Percentiles rank a stretch among this genome's conserved stretches.
Evolutionary conservation across 306 rosid species (phyloP).

Genomic region (Lablab purpureus): DNA sequence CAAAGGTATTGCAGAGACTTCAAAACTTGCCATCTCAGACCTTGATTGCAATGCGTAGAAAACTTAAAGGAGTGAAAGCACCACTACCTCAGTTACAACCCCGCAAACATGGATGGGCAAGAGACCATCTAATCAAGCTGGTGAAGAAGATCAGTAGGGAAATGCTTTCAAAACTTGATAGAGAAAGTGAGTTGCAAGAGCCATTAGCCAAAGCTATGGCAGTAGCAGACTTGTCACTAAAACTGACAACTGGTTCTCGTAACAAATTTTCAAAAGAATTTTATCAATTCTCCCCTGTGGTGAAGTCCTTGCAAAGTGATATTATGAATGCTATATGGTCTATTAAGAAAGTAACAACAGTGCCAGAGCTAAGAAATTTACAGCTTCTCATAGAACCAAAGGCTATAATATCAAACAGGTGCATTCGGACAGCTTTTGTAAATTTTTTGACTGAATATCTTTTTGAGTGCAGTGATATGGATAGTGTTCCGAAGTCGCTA

Average conservation of each 20-base stretch:
- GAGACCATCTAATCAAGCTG: slow-evolving; percentile 49
- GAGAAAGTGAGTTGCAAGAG: slow-evolving; percentile 62
- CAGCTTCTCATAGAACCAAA: slow-evolving; percentile 69
- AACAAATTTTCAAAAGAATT: slow-evolving; percentile 55
- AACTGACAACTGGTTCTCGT: slow-evolving; percentile 59
- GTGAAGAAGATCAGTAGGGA: slow-evolving; percentile 51
- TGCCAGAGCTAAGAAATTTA: slow-evolving; percentile 58
- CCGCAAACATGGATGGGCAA: slow-evolving; percentile 56
- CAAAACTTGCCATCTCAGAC: slow-evolving; percentile 56
- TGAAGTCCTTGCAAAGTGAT: slow-evolving; percentile 70
- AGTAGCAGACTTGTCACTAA: slow-evolving; percentile 69
- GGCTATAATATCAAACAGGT: slow-evolving; percentile 55
- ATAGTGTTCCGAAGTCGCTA: slow-evolving; percentile 64
- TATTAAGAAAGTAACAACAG: slow-evolving; percentile 47
- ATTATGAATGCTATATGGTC: slow-evolving; percentile 75
- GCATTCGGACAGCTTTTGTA: slow-evolving; percentile 57
- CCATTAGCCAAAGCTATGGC: slow-evolving; percentile 89
- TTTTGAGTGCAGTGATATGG: slow-evolving; percentile 75
- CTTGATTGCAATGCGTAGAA: slow-evolving; percentile 73
- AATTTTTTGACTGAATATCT: slow-evolving; percentile 72
- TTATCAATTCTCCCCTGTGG: slow-evolving; percentile 65
- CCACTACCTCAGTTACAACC: slow-evolving; percentile 60
- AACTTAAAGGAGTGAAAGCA: slow-evolving; percentile 59
- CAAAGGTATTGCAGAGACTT: slow-evolving; percentile 57
- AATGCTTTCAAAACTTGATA: slow-evolving; percentile 64